phyloP scores from a whole-genome alignment of 441 rosid genomes.

The Populus hybrid region DNA sequence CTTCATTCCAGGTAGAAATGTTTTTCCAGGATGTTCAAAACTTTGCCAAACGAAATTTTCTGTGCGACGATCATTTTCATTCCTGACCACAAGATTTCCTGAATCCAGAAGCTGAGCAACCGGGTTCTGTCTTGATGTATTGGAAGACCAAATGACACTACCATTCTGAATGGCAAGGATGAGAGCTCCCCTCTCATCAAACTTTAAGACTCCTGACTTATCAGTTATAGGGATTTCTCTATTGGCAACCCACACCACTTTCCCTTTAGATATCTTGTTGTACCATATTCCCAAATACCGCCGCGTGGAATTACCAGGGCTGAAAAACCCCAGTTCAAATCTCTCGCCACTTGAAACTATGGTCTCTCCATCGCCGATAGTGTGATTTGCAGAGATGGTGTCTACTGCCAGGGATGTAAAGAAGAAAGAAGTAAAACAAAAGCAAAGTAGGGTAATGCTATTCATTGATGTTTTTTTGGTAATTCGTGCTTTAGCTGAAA shows the following conservation, averaged over 20 bases:
- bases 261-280: neutral
- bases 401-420: neutral
- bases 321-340: slow-evolving; percentile 5
- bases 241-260: slow-evolving; percentile 69
- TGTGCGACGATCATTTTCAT: slow-evolving; percentile 12
- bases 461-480: neutral
- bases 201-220: slow-evolving; percentile 31
- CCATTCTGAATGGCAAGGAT: slow-evolving; percentile 33
- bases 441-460: neutral
- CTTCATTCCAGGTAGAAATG: slow-evolving; percentile 58
- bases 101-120: slow-evolving; percentile 23
- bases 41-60: slow-evolving; percentile 51
- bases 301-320: neutral
- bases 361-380: neutral
- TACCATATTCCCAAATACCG: slow-evolving; percentile 12
- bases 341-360: slow-evolving; percentile 13
- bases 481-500: neutral
- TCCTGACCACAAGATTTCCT: slow-evolving; percentile 42
- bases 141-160: slow-evolving; percentile 41
- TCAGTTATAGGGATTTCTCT: slow-evolving; percentile 39
- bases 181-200: slow-evolving; percentile 33
- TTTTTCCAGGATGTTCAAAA: slow-evolving; percentile 54
- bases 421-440: neutral
- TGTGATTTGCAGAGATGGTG: neutral
- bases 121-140: slow-evolving; percentile 16